These are phyloP conservation scores for Penicillium simplicissimum DNA, from an alignment of 495 filamentous ascomycete species.

Conservation along the genomic window DNA sequence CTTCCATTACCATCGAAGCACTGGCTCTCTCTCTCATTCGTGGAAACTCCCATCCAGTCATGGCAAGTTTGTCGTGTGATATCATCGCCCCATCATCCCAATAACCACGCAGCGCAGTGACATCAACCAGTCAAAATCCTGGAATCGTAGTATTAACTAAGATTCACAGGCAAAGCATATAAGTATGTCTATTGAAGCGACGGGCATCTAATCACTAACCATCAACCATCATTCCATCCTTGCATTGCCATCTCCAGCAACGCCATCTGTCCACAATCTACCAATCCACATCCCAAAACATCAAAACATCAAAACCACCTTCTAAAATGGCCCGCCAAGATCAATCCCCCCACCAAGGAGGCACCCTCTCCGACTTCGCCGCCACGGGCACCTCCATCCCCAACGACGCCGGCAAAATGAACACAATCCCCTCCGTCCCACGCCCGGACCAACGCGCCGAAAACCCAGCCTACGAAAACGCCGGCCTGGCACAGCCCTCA, in stretches of 20 bases:
- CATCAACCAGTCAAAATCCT: slow-evolving; percentile 21
- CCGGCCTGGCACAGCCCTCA: slow-evolving; percentile 34
- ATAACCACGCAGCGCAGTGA: slow-evolving; percentile 14
- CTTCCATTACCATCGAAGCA: neutral
- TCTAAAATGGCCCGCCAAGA: slow-evolving; percentile 23
- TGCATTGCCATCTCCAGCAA: neutral
- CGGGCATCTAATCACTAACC: neutral
- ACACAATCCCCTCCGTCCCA: slow-evolving; percentile 57
- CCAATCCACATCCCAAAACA: neutral
- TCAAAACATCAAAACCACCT: neutral
- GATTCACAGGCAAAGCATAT: neutral
- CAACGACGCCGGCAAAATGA: slow-evolving; percentile 53
- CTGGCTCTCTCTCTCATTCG: neutral
- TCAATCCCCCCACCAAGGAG: slow-evolving; percentile 35
- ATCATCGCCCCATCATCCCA: slow-evolving; percentile 33
- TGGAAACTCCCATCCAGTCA: slow-evolving; percentile 13
- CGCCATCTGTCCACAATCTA: neutral
- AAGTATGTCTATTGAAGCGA: neutral
- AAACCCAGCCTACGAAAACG: slow-evolving; percentile 31
- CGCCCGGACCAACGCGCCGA: slow-evolving; percentile 51
- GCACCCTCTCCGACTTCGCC: slow-evolving; percentile 52
- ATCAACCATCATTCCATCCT: neutral
- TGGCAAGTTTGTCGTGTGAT: slow-evolving; percentile 18
- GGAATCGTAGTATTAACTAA: neutral
- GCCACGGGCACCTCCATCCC: slow-evolving; percentile 53